These are phyloP conservation scores for Hypoxylon cercidicola DNA, from an alignment of 495 filamentous ascomycete genomes.

Conservation along the genomic window DNA sequence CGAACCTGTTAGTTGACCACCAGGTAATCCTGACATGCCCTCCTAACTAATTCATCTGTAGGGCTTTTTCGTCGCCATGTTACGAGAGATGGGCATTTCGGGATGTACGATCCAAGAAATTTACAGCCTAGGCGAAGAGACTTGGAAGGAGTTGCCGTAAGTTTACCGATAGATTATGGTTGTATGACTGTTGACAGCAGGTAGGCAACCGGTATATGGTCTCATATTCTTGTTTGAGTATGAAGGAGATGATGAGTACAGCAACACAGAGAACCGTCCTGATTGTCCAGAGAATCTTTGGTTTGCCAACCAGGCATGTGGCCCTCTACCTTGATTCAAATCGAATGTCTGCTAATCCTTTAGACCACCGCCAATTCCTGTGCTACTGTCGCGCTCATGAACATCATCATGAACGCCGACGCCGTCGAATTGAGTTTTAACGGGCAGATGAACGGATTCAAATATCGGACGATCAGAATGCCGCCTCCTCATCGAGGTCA, in stretches of 20 bases:
- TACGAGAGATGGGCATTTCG: constrained; percentile 78
- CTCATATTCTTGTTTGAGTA: constrained; percentile 86
- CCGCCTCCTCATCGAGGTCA: constrained; percentile 79
- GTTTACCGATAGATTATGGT: constrained; percentile 23
- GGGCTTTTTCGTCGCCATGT: constrained; percentile 86
- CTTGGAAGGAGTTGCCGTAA: constrained; percentile 72
- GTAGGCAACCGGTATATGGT: constrained; percentile 78
- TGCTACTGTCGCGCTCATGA: constrained; percentile 86
- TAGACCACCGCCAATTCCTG: constrained; percentile 85
- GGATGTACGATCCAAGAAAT: constrained; percentile 82
- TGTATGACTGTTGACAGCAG: constrained; percentile 14
- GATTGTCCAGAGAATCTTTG: constrained; percentile 76
- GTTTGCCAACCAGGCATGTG: constrained; percentile 90
- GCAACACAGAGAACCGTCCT: constrained; percentile 41
- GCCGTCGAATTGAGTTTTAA: constrained; percentile 70
- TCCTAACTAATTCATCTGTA: constrained; percentile 45
- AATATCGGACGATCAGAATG: constrained; percentile 72
- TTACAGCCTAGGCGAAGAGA: constrained; percentile 75
- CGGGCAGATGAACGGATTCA: constrained; percentile 76
- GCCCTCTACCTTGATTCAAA: background rate
- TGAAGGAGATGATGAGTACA: constrained; percentile 61
- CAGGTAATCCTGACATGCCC: background rate
- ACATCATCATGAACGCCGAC: constrained; percentile 86
- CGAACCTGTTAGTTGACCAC: constrained; percentile 73
- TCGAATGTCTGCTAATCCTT: constrained; percentile 8